A percentile compares a stretch with the other conserved stretches of the same genome.
Conservation (phyloP, 768 basidiomycete genomes). For the Amanita polypyramis region DNA sequence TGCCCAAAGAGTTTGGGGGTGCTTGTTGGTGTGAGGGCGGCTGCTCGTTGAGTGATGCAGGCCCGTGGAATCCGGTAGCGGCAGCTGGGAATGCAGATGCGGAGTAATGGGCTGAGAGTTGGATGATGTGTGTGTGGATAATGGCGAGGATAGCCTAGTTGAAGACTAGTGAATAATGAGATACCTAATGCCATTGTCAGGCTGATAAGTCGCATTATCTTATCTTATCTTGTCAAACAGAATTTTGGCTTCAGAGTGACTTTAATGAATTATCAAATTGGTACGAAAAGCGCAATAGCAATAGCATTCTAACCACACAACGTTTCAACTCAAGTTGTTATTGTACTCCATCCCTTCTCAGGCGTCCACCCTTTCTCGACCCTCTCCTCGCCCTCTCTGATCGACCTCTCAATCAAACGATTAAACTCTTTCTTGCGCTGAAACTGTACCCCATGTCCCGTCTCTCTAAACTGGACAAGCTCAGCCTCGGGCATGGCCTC, state of each 20-base stretch:
- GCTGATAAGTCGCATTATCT: not conserved
- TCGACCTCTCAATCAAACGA: constrained; percentile 41
- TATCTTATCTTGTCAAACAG: not conserved
- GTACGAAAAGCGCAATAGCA: too few relatives aligned
- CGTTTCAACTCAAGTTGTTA: too few relatives aligned
- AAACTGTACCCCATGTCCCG: constrained; percentile 51
- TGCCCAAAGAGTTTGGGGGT: constrained; percentile 84
- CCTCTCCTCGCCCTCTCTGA: constrained; percentile 36
- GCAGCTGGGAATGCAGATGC: too few relatives aligned
- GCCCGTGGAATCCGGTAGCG: constrained; percentile 64
- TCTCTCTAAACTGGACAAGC: constrained; percentile 44
- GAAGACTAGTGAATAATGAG: not conserved
- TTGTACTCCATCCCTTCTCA: not conserved
- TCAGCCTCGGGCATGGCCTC: constrained; percentile 50
- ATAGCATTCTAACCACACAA: too few relatives aligned
- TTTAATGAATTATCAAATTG: not conserved
- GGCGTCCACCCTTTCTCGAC: constrained; percentile 14
- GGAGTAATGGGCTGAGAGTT: too few relatives aligned
- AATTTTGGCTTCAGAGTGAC: too few relatives aligned
- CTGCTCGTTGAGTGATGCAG: constrained; percentile 82
- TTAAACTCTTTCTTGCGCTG: constrained; percentile 47
- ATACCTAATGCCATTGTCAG: not conserved
- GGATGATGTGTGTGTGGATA: too few relatives aligned
- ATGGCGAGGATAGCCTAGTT: too few relatives aligned
- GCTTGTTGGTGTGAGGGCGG: constrained; percentile 66